phyloP scores from a whole-genome alignment of 805 yeast genomes.

The Ogataea sp. region DNA sequence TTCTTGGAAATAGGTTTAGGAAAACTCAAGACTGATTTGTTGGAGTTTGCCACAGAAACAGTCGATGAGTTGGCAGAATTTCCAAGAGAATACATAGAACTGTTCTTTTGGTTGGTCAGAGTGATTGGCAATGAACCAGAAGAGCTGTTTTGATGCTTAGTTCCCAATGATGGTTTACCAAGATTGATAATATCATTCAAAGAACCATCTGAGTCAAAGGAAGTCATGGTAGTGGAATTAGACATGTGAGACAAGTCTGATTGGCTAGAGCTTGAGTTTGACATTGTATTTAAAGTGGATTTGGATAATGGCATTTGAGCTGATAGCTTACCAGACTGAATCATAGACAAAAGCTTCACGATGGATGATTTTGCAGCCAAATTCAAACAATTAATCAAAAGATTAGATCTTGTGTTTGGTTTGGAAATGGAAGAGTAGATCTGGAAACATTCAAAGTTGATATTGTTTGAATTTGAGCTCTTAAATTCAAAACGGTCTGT shows the following conservation, averaged over 20 bases:
- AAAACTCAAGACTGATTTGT: not conserved
- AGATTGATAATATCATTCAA: conserved; percentile 3
- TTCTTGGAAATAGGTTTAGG: conserved; percentile 1
- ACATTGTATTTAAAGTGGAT: conserved; percentile 5
- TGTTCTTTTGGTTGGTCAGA: not conserved
- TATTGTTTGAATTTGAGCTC: conserved; percentile 12
- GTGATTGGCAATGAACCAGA: too few relatives aligned
- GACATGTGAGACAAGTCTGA: conserved; percentile 14
- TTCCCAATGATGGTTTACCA: too few relatives aligned
- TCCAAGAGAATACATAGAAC: not conserved
- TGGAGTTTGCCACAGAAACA: too few relatives aligned
- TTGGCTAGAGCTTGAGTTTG: conserved; percentile 17
- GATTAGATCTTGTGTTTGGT: not conserved
- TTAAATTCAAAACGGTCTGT: conserved; percentile 3
- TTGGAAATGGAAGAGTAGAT: not conserved
- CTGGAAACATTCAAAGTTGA: conserved; percentile 5
- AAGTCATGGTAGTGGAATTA: conserved; percentile 7
- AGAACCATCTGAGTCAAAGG: conserved; percentile 1
- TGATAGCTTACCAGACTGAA: too few relatives aligned
- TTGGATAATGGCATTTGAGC: too few relatives aligned
- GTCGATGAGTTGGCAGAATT: not conserved
- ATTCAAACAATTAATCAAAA: not conserved
- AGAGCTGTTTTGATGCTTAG: too few relatives aligned
- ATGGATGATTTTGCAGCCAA: not conserved
- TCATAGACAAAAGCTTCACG: too few relatives aligned